Base-by-base conservation (phyloP, 768 basidiomycete species). In the Rhodotorula babjevae region DNA sequence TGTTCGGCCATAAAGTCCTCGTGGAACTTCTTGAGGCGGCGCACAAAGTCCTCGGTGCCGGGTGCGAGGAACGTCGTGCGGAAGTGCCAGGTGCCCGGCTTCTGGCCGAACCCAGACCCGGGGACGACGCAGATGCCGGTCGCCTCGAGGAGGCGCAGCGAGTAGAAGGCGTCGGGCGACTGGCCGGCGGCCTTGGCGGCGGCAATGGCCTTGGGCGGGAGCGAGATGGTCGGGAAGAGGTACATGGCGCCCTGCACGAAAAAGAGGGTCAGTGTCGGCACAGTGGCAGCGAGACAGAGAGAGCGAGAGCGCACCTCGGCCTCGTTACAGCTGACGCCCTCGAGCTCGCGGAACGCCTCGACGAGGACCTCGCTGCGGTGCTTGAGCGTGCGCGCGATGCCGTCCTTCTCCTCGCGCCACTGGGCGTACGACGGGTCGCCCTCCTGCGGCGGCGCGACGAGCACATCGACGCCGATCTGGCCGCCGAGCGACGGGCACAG, bases 101-200 rank as follows among this genome's bases (percentile, higher is more conserved):
- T 89, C 83, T 97, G 94, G 10, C 94, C 94, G 80, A 99, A 99
- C 1, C 95, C 95, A 61, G 88, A 89, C 0, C 95, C 95, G 11
- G 93, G 91, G 10, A 97, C 91, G 31, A 91, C 90, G 78, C 93
- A 96, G 74, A 98, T 96, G 10, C 93, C 93, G 0, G 92, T 93
- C 80, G 86, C 85, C 73, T 95, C 92, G 63, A 99, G 84, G 63
- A 99, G 80, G 75, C 85, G 86, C 50, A 95, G 84, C 31, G 91
- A 86, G 79, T 99, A 99, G 79, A 94, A 89, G 56, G 88, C 89
- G 80, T 99, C 95, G 7, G 95, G 90, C 77, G 85, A 85, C 82
- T 91, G 91, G 2, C 89, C 90, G 1, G 83, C 85, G 77, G 84
- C 82, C 75, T 84, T 81, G 46, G 95, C 95, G 14, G 87, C 90